Conservation (phyloP, 2,329 filamentous ascomycete genomes). For the Talaromyces piceae region DNA sequence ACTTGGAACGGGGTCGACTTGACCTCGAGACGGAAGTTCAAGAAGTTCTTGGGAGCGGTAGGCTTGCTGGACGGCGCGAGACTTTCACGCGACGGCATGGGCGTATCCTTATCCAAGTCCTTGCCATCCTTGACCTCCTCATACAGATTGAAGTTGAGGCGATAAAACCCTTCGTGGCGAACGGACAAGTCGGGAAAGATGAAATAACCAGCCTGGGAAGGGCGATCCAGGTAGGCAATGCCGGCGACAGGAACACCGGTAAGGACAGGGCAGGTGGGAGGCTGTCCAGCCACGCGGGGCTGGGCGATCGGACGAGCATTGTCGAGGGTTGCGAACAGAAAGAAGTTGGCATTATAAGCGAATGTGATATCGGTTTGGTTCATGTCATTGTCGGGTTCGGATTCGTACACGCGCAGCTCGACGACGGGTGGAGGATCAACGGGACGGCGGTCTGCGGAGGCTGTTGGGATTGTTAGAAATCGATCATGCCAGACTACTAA, state of each 20-base stretch:
- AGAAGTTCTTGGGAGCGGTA: conserved; percentile 47
- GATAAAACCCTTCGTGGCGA: conserved; percentile 86
- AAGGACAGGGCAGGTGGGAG: conserved; percentile 70
- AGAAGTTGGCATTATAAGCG: conserved; percentile 93
- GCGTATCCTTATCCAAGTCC: conserved; percentile 59
- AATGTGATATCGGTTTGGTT: conserved; percentile 70
- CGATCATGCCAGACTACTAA: conserved; percentile 1
- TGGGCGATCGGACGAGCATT: conserved; percentile 76
- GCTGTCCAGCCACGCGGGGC: conserved; percentile 61
- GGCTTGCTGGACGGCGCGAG: conserved; percentile 26
- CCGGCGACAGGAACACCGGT: conserved; percentile 93
- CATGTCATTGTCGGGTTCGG: conserved; percentile 45
- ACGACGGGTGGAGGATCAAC: conserved; percentile 95
- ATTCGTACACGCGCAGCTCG: conserved; percentile 78
- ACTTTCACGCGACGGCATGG: conserved; percentile 30
- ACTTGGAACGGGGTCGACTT: conserved; percentile 82
- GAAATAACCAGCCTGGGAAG: conserved; percentile 75
- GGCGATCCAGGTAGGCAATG: conserved; percentile 91
- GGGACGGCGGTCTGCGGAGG: conserved; percentile 79
- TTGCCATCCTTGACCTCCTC: conserved; percentile 83
- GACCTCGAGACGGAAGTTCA: conserved; percentile 83
- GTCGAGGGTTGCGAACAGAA: conserved; percentile 88
- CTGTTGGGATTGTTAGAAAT: conserved; percentile 36
- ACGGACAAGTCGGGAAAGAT: conserved; percentile 96
- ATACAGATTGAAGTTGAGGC: conserved; percentile 85